Evolutionary conservation across 1,284 basidiomycete genomes (phyloP), one percentile per base, ranked within the genome.

Genomic region (Cryptococcus maquisensis): DNA sequence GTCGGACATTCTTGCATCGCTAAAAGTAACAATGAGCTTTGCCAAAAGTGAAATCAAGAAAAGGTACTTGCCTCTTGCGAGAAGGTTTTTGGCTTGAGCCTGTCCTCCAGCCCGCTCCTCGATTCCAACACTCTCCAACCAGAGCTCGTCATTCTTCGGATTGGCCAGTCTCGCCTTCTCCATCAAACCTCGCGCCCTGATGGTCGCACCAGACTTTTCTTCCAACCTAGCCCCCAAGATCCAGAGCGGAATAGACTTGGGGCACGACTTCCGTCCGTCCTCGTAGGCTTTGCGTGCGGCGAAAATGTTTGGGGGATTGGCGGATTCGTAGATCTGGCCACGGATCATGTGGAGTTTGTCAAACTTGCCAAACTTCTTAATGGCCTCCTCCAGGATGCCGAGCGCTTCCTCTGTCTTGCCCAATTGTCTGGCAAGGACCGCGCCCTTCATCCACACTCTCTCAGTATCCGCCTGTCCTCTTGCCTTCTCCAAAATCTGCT

Each of bases 401-500:
- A 97, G 80, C 0, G 93, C 91, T 4, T 81, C 81, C n/a, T 83
- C 81, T 5, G 83, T 77, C 56, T 86, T 82, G 1, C 87, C 87
- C 70, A 94, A 87, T 68, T 95, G 88, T 3, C 94, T 83, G 71
- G 97, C 93, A 63, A 98, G 92, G 0, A 92, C 88, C 1, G 89
- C 93, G 5, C 89, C 92, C 75, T 98, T 98, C 88, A 98, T 90
- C 95, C 95, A 98, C 61, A 94, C 93, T 72, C 92, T 79, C 64
- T 93, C 86, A 0, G 93, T 95, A 66, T 90, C 87, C 0, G 94
- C 93, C 23, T 95, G 89, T 13, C 83, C 85, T 52, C 94, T 80
- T 7, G 95, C 95, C 60, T 94, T 86, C 51, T 88, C 83, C 55
- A 98, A 81, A 52, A 99, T 78, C 74, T 92, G 86, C 54, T 85